These are phyloP conservation scores for Boletellus deceptivus DNA, from an alignment of 1,284 basidiomycete species.

Conservation along the genomic window DNA sequence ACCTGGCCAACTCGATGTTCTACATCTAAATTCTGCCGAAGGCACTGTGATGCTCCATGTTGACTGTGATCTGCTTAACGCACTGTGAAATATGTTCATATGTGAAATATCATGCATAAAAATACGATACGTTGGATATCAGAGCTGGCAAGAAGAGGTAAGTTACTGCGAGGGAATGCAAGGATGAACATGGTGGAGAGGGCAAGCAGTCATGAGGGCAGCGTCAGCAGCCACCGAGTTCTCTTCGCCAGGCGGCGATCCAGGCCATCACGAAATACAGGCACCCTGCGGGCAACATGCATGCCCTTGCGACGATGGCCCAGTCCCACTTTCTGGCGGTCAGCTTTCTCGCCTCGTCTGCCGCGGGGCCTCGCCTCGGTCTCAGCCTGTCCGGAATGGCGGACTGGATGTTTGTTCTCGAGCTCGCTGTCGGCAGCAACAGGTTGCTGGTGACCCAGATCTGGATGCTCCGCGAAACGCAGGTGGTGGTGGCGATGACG, in stretches of 20 bases:
- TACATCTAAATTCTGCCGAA: slow-evolving; percentile 52
- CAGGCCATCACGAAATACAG: slow-evolving; percentile 80
- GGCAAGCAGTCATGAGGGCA: background rate
- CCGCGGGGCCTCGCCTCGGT: slow-evolving; percentile 30
- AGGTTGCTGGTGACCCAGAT: slow-evolving; percentile 87
- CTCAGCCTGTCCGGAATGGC: slow-evolving; percentile 18
- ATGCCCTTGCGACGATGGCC: slow-evolving; percentile 62
- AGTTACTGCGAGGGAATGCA: no score
- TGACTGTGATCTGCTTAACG: no score
- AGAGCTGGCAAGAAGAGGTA: no score
- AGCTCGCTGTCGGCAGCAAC: slow-evolving; percentile 5
- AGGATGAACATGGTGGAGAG: background rate
- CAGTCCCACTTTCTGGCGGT: slow-evolving; percentile 65
- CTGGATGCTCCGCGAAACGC: slow-evolving; percentile 68
- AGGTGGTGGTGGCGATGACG: slow-evolving; percentile 78
- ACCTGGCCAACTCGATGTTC: slow-evolving; percentile 65
- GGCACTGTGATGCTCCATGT: no score
- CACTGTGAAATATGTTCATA: background rate
- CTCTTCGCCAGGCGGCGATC: slow-evolving; percentile 50
- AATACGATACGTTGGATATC: no score
- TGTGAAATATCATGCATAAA: no score
- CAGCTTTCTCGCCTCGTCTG: slow-evolving; percentile 47
- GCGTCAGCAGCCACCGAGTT: slow-evolving; percentile 38
- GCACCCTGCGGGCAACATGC: slow-evolving; percentile 65
- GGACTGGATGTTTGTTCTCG: slow-evolving; percentile 2